Conservation (phyloP, 2,329 filamentous ascomycete species). For the Madurella fahalii region DNA sequence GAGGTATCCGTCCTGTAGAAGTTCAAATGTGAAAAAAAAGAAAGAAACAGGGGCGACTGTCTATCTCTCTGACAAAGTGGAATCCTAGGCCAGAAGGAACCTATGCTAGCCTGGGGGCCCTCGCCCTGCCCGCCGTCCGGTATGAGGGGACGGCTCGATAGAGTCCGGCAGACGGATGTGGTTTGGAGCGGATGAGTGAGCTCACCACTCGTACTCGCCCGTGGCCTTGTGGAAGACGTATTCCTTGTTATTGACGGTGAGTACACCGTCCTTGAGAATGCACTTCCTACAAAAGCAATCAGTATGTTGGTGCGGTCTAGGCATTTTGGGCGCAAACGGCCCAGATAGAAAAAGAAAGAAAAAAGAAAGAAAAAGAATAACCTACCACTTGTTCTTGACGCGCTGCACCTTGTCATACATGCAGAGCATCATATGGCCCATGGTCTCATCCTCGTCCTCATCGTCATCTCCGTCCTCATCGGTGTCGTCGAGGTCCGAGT, state of each 20-base stretch:
- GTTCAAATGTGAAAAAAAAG: no score
- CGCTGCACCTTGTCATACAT: conserved; percentile 99
- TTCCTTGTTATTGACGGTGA: conserved; percentile 90
- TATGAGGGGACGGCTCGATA: no score
- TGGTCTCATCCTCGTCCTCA: conserved; percentile 79
- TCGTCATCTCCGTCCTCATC: conserved; percentile 82
- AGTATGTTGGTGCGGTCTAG: conserved; percentile 9
- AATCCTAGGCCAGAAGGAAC: no score
- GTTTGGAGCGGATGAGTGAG: not conserved
- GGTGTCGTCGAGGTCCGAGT: conserved; percentile 93
- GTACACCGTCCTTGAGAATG: conserved; percentile 90
- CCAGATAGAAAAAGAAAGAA: no score
- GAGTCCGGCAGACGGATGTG: no score
- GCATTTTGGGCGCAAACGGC: not conserved
- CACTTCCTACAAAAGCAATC: conserved; percentile 69
- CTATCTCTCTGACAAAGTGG: no score
- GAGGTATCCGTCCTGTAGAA: no score
- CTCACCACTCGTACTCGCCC: conserved; percentile 95
- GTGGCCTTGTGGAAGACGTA: conserved; percentile 98
- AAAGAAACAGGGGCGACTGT: no score
- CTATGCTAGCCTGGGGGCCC: no score
- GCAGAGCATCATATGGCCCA: conserved; percentile 92
- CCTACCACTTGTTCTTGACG: conserved; percentile 95
- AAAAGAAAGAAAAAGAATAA: no score
- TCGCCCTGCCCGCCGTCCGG: no score